Base-by-base conservation (phyloP, 768 basidiomycete species). In the Phylloporus scabripes region DNA sequence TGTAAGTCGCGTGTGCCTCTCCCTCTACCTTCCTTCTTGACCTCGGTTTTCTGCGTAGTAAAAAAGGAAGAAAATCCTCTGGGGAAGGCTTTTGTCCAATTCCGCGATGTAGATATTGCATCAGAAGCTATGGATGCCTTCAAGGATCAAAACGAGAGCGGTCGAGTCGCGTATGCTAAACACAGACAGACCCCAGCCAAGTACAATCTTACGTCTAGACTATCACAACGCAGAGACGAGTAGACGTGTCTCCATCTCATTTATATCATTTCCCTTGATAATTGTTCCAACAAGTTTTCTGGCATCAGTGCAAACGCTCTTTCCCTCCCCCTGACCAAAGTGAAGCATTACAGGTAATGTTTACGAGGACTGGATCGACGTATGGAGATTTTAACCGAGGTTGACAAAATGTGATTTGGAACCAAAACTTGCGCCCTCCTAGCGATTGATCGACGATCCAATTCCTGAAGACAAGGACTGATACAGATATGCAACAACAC, bases 71-170 rank as follows among this genome's bases (percentile, higher is more conserved):
- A 62, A 0, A 69, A 70, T 23, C 58, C 57, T 14, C 59, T 49
- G n/a, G 63, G 65, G 6, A 64, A 55, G 4, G 80, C 75, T 21
- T 85, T 82, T 65, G 60, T 85, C 48, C 73, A 80, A 51, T 83
- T 85, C 60, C 65, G 53, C 41, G 56, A 61, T 48, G 62, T 72
- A 42, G 67, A 75, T n/a, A 49, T 62, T 4, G 79, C 83, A 7
- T 72, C 71, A 31, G 66, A 73, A 50, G 83, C 76, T 1, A 63
- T 82, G 53, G 56, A 72, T 8, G 60, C 63, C 29, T 58, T 80
- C 21, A 68, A 74, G 50, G 20, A 46, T 42, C 53, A 50, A 18
- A 54, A 53, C 8, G 45, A 34, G 31, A 18, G 34, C 20, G 12
- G 31, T 23, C 17, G 12, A 4, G 40, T 66, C 17, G 21, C 10